Evolutionary conservation across 805 yeast species (phyloP), one percentile per base, ranked within the genome.

Genomic region (Ogataea paradorogensis): DNA sequence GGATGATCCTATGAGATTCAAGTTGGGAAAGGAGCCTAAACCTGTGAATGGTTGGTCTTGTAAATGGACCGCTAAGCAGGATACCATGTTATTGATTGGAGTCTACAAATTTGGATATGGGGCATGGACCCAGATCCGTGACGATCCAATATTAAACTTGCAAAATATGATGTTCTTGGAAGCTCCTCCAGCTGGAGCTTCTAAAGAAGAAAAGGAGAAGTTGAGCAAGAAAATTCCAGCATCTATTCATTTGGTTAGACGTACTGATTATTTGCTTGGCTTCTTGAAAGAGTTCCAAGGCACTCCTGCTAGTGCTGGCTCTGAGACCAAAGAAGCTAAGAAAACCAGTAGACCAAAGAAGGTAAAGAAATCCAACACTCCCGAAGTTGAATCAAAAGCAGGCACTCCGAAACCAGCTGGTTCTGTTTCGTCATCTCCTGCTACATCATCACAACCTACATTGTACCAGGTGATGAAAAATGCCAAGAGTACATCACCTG

Each of bases 31-130:
- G 42, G 66, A 71, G 10, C 84, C 93, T 14, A 90, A 90, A 63
- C 79, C 82, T 16, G 98, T 89, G 8, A 80, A 80, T 55, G 91
- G 85, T 31, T 93, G 99, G 99, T 76, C 77, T 37, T 86, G 95
- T 53, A 80, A 78, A 21, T 93, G 99, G 99, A 70, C 71, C 3
- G 70, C 73, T 10, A 77, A 71, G 23, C 95, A 93, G 58, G 99
- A 93, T 61, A 84, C 89, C 36, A 84, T 80, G 79, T 70, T 93
- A 38, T 62, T 93, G 45, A 77, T 85, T 25, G 99, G 99, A 48
- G 84, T 91, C 15, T 74, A 76, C 56, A 89, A 87, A 63, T 90
- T 90, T 63, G 99, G 99, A 0, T 90, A 88, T 61, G 98, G 98
- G 13, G 82, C 96, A 1, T 93, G 99, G 99, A 60, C 74, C 3